Percentiles rank a stretch among this genome's conserved stretches.
phyloP scores from a whole-genome alignment of 2,329 filamentous ascomycete genomes.

The Fusarium sulawesiense region DNA sequence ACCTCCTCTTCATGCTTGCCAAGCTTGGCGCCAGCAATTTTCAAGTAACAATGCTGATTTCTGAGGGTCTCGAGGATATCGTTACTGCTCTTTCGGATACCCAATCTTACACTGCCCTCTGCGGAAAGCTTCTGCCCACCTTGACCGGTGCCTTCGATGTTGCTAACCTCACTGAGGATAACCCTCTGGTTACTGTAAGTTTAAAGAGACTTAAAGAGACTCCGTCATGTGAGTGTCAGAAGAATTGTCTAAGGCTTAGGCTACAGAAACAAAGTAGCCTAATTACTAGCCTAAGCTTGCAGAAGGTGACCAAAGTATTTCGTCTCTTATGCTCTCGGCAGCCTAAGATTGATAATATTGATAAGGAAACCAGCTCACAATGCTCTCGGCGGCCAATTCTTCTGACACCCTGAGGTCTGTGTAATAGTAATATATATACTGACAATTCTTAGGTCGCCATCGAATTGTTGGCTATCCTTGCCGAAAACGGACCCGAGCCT shows the following conservation, averaged over 20 bases:
- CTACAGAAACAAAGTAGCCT: too few relatives aligned
- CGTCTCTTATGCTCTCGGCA: too few relatives aligned
- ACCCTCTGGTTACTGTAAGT: slow-evolving; percentile 79
- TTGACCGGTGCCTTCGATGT: slow-evolving; percentile 91
- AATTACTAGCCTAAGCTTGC: too few relatives aligned
- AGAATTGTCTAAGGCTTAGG: too few relatives aligned
- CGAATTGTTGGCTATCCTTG: slow-evolving; percentile 83
- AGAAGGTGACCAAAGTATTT: too few relatives aligned
- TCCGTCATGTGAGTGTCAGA: too few relatives aligned
- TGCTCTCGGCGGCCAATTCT: too few relatives aligned
- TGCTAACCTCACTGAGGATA: slow-evolving; percentile 84
- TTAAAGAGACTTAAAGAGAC: too few relatives aligned
- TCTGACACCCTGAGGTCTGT: too few relatives aligned
- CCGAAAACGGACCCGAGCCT: slow-evolving; percentile 85
- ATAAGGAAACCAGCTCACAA: too few relatives aligned
- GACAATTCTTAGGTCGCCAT: slow-evolving; percentile 71
- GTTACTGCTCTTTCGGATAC: slow-evolving; percentile 74
- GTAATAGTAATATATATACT: slow-evolving; percentile 17
- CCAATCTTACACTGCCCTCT: slow-evolving; percentile 80
- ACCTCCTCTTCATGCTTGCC: slow-evolving; percentile 87
- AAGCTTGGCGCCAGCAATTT: slow-evolving; percentile 91
- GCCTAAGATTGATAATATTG: too few relatives aligned
- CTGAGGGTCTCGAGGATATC: slow-evolving; percentile 91
- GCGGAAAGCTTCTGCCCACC: slow-evolving; percentile 86
- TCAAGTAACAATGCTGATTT: slow-evolving; percentile 87